These are phyloP conservation scores for Fusarium temperatum DNA, from an alignment of 2,329 filamentous ascomycete genomes.

Conservation along the genomic window DNA sequence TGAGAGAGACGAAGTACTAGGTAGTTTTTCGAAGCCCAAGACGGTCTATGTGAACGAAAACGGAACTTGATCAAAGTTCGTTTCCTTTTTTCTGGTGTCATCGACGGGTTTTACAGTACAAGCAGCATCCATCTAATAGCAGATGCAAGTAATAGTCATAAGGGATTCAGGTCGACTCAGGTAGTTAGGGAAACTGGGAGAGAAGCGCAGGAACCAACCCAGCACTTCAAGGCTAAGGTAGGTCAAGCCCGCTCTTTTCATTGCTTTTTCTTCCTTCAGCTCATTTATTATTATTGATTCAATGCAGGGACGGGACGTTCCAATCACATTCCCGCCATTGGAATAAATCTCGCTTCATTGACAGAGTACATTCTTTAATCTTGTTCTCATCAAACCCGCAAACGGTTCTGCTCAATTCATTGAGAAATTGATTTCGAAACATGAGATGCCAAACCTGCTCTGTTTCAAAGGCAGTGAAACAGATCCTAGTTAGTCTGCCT, in stretches of 20 bases:
- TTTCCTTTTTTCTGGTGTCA: background rate
- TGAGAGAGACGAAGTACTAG: background rate
- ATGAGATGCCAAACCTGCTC: slow-evolving; percentile 3
- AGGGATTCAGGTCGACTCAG: too few relatives aligned
- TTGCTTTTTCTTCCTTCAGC: background rate
- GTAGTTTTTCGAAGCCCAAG: slow-evolving; percentile 3
- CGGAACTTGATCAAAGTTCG: background rate
- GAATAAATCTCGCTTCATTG: background rate
- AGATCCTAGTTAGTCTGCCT: slow-evolving; percentile 1
- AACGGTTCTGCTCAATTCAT: background rate
- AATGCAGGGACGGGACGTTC: slow-evolving; percentile 1
- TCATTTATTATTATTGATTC: background rate
- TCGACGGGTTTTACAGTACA: background rate
- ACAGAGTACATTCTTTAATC: background rate
- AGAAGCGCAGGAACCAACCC: background rate
- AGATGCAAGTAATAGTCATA: background rate
- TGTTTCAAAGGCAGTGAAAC: slow-evolving; percentile 21
- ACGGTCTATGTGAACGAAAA: background rate
- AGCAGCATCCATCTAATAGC: background rate
- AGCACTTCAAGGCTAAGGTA: background rate
- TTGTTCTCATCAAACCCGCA: background rate
- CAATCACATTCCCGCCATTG: background rate
- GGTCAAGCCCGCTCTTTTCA: background rate
- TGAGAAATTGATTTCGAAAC: background rate
- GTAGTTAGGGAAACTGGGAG: background rate